Evolutionary conservation across 208 protist genomes (phyloP).

Genomic region (Trypanosoma congolense): DNA sequence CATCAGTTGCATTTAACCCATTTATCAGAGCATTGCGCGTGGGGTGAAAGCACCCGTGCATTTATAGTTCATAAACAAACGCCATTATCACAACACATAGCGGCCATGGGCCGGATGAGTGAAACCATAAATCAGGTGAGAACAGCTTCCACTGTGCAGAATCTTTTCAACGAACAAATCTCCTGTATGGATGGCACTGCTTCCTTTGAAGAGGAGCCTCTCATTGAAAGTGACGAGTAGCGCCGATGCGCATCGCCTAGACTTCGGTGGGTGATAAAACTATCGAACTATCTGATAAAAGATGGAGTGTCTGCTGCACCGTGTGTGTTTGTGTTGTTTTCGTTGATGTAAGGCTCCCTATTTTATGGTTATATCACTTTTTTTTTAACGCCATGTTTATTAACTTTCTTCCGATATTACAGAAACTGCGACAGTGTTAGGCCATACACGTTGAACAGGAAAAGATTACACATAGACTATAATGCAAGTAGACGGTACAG

Average conservation of each 20-base stretch:
- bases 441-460: too few species aligned
- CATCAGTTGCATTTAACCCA: slow-evolving; percentile 62
- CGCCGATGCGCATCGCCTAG: background rate
- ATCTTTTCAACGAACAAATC: slow-evolving; percentile 77
- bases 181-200: slow-evolving; percentile 73
- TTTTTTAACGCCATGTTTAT: too few species aligned
- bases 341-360: too few species aligned
- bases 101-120: slow-evolving; percentile 82
- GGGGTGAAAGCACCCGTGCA: slow-evolving; percentile 69
- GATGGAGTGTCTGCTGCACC: too few species aligned
- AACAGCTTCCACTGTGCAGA: slow-evolving; percentile 50
- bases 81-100: slow-evolving; percentile 77
- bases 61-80: slow-evolving; percentile 82
- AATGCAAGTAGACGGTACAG: too few species aligned
- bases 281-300: too few species aligned
- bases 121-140: slow-evolving; percentile 78
- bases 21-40: slow-evolving; percentile 79
- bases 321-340: too few species aligned
- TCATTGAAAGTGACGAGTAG: slow-evolving; percentile 53
- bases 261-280: too few species aligned
- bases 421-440: too few species aligned
- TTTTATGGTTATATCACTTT: too few species aligned
- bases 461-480: too few species aligned
- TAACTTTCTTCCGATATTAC: too few species aligned
- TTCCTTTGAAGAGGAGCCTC: slow-evolving; percentile 74